Evolutionary conservation across 2,329 filamentous ascomycete species (phyloP).

Genomic region (Nemania sp.): DNA sequence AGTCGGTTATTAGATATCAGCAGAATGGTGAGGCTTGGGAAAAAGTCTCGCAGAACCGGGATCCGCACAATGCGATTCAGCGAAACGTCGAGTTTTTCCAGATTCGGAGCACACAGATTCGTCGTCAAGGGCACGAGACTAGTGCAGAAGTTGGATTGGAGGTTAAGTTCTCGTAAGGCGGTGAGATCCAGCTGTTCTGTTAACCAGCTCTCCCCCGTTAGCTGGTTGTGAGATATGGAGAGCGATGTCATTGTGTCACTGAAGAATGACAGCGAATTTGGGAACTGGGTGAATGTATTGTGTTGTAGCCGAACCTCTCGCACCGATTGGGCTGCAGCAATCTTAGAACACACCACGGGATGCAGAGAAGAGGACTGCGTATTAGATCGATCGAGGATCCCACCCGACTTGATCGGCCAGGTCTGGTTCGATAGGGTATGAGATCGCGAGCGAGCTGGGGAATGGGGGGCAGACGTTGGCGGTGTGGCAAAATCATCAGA

Average conservation of each 20-base stretch:
- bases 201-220: conserved; percentile 68
- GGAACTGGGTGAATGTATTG: conserved; percentile 74
- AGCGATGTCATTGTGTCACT: conserved; percentile 71
- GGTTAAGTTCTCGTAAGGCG: conserved; percentile 74
- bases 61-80: conserved; percentile 78
- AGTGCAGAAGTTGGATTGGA: conserved; percentile 75
- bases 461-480: conserved; percentile 57
- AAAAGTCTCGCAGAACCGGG: conserved; percentile 67
- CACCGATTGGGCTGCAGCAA: conserved; percentile 57
- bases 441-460: conserved; percentile 53
- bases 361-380: conserved; percentile 66
- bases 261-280: conserved; percentile 72
- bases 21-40: conserved; percentile 72
- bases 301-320: conserved; percentile 71
- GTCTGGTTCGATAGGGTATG: conserved; percentile 52
- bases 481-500: conserved; percentile 62
- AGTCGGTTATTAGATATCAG: conserved; percentile 81
- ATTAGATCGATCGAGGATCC: conserved; percentile 71
- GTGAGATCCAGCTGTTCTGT: conserved; percentile 70
- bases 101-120: conserved; percentile 71
- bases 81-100: conserved; percentile 80
- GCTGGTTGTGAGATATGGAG: conserved; percentile 75
- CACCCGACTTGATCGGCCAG: conserved; percentile 63
- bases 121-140: conserved; percentile 68
- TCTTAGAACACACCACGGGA: conserved; percentile 59